These are phyloP conservation scores for Calonectria pteridis DNA, from an alignment of 2,329 filamentous ascomycete genomes.

Conservation along the genomic window DNA sequence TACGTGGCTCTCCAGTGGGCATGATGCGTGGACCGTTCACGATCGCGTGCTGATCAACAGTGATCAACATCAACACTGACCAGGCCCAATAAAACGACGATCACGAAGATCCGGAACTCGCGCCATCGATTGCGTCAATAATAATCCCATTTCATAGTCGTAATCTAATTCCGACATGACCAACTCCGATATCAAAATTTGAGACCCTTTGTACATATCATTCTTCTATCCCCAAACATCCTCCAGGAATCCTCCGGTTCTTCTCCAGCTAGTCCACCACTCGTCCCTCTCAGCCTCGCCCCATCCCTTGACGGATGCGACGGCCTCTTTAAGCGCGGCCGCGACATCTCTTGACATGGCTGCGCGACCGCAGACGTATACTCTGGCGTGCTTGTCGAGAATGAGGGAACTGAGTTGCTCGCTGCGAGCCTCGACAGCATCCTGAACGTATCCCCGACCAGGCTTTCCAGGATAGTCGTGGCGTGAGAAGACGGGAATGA, in stretches of 20 bases:
- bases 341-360: conserved; percentile 20
- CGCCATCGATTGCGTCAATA: neutral
- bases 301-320: neutral
- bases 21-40: neutral
- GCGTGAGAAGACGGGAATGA: conserved; percentile 4
- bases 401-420: neutral
- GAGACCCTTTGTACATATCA: neutral
- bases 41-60: neutral
- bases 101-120: neutral
- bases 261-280: conserved; percentile 1
- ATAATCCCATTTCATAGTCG: neutral
- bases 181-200: neutral
- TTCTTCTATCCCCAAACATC: conserved; percentile 13
- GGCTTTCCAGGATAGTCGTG: conserved; percentile 6
- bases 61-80: neutral
- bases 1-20: neutral
- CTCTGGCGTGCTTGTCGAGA: conserved; percentile 1
- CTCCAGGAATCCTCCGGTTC: conserved; percentile 4
- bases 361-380: conserved; percentile 19
- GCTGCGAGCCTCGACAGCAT: neutral
- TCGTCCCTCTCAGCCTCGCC: neutral
- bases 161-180: neutral
- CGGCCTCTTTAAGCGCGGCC: neutral
- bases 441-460: conserved; percentile 17
- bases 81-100: neutral